These are phyloP conservation scores for Sutorius eximius DNA, from an alignment of 1,284 basidiomycete species.

Conservation along the genomic window DNA sequence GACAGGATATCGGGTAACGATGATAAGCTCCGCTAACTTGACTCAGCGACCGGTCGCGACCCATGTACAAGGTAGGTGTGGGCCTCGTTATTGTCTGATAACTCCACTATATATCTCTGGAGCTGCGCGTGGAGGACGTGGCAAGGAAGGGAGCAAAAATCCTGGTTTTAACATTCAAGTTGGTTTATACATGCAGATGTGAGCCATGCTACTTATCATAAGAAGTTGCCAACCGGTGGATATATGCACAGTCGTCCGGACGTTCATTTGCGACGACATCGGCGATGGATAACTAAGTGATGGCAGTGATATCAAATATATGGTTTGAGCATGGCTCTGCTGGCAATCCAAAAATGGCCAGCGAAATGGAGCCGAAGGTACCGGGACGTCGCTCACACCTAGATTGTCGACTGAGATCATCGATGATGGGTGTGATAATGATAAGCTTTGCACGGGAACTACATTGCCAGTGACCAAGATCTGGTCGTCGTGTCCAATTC, in stretches of 20 bases:
- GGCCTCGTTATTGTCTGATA: neutral
- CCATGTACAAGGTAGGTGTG: neutral
- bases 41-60: neutral
- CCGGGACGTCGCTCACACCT: neutral
- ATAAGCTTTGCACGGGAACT: neutral
- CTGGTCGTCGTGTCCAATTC: neutral
- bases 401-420: neutral
- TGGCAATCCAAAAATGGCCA: neutral
- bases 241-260: neutral
- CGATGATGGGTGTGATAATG: neutral
- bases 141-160: neutral
- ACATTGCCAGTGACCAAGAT: neutral
- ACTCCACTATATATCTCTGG: neutral
- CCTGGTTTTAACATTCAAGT: neutral
- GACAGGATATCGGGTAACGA: neutral
- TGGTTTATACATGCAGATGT: neutral
- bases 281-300: neutral
- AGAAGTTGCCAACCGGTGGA: neutral
- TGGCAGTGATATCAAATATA: neutral
- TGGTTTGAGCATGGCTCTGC: neutral
- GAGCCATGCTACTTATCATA: too few relatives aligned
- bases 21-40: neutral
- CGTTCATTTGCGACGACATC: neutral
- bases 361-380: neutral
- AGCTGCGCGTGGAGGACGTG: neutral